A percentile compares a stretch with the other conserved stretches of the same genome.
These are phyloP conservation scores for Lophium mytilinum DNA, from an alignment of 495 filamentous ascomycete species.

Conservation along the genomic window DNA sequence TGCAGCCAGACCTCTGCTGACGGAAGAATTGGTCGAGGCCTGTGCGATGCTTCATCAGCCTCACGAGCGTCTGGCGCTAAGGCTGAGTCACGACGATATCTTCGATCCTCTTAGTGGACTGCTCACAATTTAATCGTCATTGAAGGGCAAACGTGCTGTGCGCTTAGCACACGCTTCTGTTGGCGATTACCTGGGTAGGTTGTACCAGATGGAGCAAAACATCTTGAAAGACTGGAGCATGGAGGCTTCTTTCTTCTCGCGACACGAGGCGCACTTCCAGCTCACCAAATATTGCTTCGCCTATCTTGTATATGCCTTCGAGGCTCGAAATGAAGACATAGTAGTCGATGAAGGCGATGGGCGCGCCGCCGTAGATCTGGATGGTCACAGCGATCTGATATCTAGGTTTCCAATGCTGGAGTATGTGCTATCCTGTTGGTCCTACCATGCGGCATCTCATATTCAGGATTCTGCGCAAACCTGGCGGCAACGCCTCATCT, in stretches of 20 bases:
- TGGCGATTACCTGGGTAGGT: neutral
- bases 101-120: neutral
- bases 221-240: neutral
- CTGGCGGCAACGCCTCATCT: no score
- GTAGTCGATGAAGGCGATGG: no score
- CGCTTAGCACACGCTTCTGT: neutral
- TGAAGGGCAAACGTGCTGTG: neutral
- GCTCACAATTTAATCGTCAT: neutral
- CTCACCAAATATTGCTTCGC: neutral
- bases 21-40: no score
- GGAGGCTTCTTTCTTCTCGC: neutral
- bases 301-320: neutral
- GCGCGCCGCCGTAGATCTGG: no score
- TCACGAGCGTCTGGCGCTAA: no score
- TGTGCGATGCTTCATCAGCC: no score
- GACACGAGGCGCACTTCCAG: neutral
- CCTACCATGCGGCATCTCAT: neutral
- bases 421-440: neutral
- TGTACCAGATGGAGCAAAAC: neutral
- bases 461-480: neutral
- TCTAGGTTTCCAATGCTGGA: neutral
- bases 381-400: neutral
- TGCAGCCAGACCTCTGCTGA: no score
- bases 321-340: no score
- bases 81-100: no score